Evolutionary conservation across 148 eudicot species (phyloP), one percentile per base, ranked within the genome.

Genomic region (Camellia japonica): DNA sequence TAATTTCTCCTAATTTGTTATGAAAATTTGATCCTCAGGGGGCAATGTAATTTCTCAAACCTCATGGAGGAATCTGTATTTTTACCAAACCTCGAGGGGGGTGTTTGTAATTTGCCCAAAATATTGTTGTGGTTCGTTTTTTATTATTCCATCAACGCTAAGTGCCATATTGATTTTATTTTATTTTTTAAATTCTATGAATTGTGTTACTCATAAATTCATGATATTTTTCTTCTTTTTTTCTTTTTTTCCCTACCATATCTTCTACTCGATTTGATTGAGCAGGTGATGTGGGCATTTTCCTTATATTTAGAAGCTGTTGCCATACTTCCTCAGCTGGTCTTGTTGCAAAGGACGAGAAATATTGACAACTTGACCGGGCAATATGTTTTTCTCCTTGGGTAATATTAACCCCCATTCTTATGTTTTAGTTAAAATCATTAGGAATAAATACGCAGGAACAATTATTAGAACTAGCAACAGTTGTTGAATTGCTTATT

Each of bases 271-370:
- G 30, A 20, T 59, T 80, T 84, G 43, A 30, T 66, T 84, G 75
- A 81, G 71, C 88, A 96, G 99, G 93, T 96, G 61, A 86, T 96
- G 97, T 96, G 99, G 99, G 82, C 98, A 76, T 96, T 96, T 88
- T 95, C 99, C 63, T 85, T 96, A 78, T 96, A 73, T 82, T 82
- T 96, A 85, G 99, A 96, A 88, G 98, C 99, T 73, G 93, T 96
- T 85, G 99, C 99, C 44, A 96, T 96, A 81, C 91, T 96, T 85
- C 99, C 99, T 65, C 98, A 96, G 91, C 82, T 96, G 79, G 95
- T 96, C 74, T 78, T 96, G 93, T 79, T 96, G 88, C 99, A 96
- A 87, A 92, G 99, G 87, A 93, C 99, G 78, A 87, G 97, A 85
- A 95, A 95, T 82, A 95, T 95, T 78, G 97, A 95, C 89, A 95